Evolutionary conservation across 345 rosid species (phyloP), one percentile per base, ranked within the genome.

Genomic region (Citrus medica): DNA sequence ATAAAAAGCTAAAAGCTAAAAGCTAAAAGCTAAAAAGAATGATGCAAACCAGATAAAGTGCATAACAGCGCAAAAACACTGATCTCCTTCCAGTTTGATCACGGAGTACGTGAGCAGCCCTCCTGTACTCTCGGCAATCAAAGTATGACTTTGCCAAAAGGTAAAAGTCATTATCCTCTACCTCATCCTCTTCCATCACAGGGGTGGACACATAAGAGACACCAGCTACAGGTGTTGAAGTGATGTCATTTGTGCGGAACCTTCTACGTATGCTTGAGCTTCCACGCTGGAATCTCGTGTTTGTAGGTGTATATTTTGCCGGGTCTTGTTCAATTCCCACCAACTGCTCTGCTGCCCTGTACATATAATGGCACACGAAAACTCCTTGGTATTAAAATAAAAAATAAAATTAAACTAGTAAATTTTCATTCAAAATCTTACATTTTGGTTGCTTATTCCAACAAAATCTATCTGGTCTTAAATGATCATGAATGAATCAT

Each of bases 241-340:
- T 83, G 73, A 91, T 78, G 72, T 96, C 98, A 76, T 81, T 90
- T 67, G 98, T 92, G 68, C 95, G 87, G 76, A 90, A 96, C 71
- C 98, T 87, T 82, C 98, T 76, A 9, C 95, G 85, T 55, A 94
- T 94, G 82, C 99, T 96, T 6, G 98, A 94, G 88, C 97, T 96
- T 84, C 98, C 99, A 69, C 97, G 90, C 84, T 96, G 98, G 84
- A 96, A 96, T 76, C 99, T 84, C 14, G 98, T 96, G 85, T 96
- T 96, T 6, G 98, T 82, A 70, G 99, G 97, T 17, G 98, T 94
- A 79, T 85, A 94, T 82, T 92, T 92, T 25, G 93, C 89, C 0
- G 94, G 95, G 85, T 96, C 99, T 73, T 88, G 95, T 85, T 94
- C 98, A 13, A 96, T 92, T 79, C 94, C 98, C 67, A 96, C 92